Base-by-base conservation (phyloP, 164 flowering plant genomes). In the Vitis riparia region DNA sequence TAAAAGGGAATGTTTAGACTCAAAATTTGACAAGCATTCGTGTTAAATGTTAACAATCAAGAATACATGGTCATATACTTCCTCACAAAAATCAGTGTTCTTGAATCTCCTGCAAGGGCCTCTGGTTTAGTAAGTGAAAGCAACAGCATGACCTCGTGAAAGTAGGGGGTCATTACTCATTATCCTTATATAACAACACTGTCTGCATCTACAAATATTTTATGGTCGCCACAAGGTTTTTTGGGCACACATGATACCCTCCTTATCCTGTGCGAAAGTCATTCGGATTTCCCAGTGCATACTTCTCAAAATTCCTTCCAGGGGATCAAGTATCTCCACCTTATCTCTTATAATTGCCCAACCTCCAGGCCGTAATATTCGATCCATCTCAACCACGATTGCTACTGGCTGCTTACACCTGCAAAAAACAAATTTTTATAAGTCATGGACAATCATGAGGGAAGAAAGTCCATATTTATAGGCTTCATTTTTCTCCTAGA, bases 361-460 rank as follows among this genome's bases (percentile, higher is more conserved):
- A 55, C 99, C 99, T 32, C 92, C 94, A 16, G 99, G 97, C 55
- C 98, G 72, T 58, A 89, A 61, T 50, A 93, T 59, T 1, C 99
- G 83, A 68, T 95, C 99, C 93, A 95, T 90, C 86, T 95, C 99
- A 30, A 91, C 97, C 8, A 91, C 82, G 17, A 95, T 92, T 3
- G 83, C 85, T 13, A 85, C 84, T 0, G 98, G 91, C 70, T 86
- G 88, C 82, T 83, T 91, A 62, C 98, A 95, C 81, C 98, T 92
- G 85, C 68, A 72, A 73, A 73, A 23, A 56, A 58, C 27, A 56
- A 23, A 23, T 37, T 37, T 37, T 3, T 37, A 3, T 37, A 37
- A 37, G 44, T 37, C 44, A 50, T 12, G 2, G 16, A 58, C 12
- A 29, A 37, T 51, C 11, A 13, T 10, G 57, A 17, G 8, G n/a